Evolutionary conservation across 2,329 filamentous ascomycete genomes (phyloP), one percentile per base, ranked within the genome.

Genomic region (Sclerotiophoma versabilis): DNA sequence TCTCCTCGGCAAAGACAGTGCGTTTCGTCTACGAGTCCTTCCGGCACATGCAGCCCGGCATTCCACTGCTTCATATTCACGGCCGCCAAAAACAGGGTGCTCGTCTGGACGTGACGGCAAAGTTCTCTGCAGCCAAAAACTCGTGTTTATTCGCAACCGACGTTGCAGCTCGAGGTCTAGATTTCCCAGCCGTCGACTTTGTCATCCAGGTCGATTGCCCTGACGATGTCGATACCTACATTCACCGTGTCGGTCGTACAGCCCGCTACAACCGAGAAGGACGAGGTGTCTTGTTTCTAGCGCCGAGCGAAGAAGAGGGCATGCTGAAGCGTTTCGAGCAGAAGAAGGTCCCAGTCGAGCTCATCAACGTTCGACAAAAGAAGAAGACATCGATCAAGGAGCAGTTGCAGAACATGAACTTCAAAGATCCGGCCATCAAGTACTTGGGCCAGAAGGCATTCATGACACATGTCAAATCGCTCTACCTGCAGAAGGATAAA

Each of bases 161-260:
- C 71, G 92, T 99, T 5, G 92, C 96, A 4, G 95, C 95, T 0
- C 85, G 95, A 74, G 95, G 95, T 60, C 84, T 99, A 11, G 95
- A 99, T 74, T 98, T 99, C 71, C 95, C 95, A 0, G 89, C 92
- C 3, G 95, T 99, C 0, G 95, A 99, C 74, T 99, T 95, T 90
- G 95, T 99, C 5, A 92, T 99, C n/a, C 95, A 99, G 72, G 84
- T 91, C n/a, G 95, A 99, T 74, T 96, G 91, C 63, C 95, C 95
- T 0, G 95, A 99, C 75, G 93, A 99, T 73, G 90, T 91, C 4
- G 95, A 98, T 69, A 99, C 95, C 0, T 99, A 99, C 69, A 98
- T 99, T 64, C 95, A 99, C 76, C 87, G 95, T 54, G 93, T 97
- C 4, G 95, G 95, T 1, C 86, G 95, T 25, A 98, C 95, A 15